These are phyloP conservation scores for Colletotrichum sp. DNA, from an alignment of 2,329 filamentous ascomycete genomes.

Conservation along the genomic window DNA sequence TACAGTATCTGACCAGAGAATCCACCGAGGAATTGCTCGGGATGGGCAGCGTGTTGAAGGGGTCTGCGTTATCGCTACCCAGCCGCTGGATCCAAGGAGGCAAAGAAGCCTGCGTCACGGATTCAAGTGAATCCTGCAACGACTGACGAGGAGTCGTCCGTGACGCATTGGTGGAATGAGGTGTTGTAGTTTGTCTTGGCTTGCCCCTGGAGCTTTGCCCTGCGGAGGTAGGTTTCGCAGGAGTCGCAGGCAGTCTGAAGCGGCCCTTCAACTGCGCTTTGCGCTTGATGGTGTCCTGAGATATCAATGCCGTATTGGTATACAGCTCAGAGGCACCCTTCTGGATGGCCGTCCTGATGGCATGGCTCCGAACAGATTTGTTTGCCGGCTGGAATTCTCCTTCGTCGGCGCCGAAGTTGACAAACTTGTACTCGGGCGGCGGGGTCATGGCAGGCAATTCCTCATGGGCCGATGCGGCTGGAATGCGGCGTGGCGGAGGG, in stretches of 20 bases:
- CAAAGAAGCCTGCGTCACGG: not conserved
- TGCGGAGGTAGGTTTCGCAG: not conserved
- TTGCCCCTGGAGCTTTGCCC: not conserved
- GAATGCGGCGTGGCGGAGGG: not conserved
- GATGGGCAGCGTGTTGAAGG: constrained; percentile 22
- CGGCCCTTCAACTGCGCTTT: constrained; percentile 16
- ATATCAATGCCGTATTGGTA: not conserved
- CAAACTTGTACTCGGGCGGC: constrained; percentile 20
- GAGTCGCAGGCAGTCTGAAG: constrained; percentile 6
- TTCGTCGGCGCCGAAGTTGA: not conserved
- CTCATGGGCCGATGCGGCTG: not conserved
- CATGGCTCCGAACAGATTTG: constrained; percentile 19
- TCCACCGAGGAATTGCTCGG: constrained; percentile 11
- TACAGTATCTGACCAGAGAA: constrained; percentile 21
- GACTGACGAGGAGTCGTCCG: not conserved
- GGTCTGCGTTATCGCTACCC: constrained; percentile 11
- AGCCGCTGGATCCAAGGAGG: constrained; percentile 9
- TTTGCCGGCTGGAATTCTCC: constrained; percentile 3
- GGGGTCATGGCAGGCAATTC: not conserved
- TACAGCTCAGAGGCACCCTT: not conserved
- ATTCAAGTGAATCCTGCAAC: not conserved
- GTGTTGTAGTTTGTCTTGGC: not conserved
- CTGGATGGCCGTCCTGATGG: constrained; percentile 20
- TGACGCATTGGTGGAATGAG: not conserved
- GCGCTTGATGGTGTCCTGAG: not conserved